Evolutionary conservation across 805 yeast species (phyloP).

Genomic region (Suhomyces pyralidae): DNA sequence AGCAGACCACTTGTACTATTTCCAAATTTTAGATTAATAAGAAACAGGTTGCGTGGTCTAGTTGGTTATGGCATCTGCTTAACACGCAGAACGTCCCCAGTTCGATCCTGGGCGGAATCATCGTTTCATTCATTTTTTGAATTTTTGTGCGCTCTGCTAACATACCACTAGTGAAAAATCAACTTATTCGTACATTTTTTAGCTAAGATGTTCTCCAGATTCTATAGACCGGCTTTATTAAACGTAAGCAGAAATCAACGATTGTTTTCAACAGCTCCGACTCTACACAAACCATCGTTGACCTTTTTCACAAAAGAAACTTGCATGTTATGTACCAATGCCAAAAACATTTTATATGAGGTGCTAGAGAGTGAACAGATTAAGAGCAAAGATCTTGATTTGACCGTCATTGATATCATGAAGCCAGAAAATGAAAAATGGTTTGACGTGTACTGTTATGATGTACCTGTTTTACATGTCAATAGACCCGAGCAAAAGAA

Average conservation of each 20-base stretch:
- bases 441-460: conserved; percentile 73
- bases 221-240: neutral
- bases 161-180: neutral
- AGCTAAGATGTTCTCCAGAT: neutral
- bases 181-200: neutral
- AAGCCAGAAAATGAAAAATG: conserved; percentile 56
- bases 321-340: conserved; percentile 68
- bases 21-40: conserved; percentile 5
- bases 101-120: conserved; percentile 99
- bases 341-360: conserved; percentile 47
- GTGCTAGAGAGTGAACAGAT: conserved; percentile 34
- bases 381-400: conserved; percentile 22
- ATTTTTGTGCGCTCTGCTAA: neutral
- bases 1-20: neutral
- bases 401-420: conserved; percentile 55
- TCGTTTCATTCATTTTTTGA: conserved; percentile 3
- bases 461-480: conserved; percentile 74
- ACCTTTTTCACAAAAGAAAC: conserved; percentile 68
- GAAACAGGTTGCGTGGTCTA: conserved; percentile 88
- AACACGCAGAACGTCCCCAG: conserved; percentile 99
- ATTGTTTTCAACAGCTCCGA: neutral
- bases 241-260: neutral
- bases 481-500: conserved; percentile 46
- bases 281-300: conserved; percentile 18
- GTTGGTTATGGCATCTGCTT: conserved; percentile 99